A percentile compares a stretch with the other conserved stretches of the same genome.
Evolutionary conservation across 2,329 filamentous ascomycete species (phyloP).

Genomic region (Xylariaceae sp.): DNA sequence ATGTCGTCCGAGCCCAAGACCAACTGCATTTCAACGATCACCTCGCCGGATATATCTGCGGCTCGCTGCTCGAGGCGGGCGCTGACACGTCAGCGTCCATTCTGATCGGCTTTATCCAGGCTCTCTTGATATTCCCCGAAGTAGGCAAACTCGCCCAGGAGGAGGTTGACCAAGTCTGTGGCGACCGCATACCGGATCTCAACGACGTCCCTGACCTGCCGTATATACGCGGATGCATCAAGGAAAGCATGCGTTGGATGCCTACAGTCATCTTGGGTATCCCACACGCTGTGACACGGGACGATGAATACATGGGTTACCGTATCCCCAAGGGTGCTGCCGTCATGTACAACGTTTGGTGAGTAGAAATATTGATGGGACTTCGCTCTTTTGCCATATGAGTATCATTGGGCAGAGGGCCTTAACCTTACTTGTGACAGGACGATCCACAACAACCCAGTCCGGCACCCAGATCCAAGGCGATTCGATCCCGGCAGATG

Average conservation of each 20-base stretch:
- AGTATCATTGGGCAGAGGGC: not conserved
- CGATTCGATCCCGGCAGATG: conserved; percentile 36
- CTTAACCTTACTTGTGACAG: conserved; percentile 17
- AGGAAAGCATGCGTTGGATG: conserved; percentile 42
- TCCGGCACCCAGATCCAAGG: conserved; percentile 34
- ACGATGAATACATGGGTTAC: conserved; percentile 34
- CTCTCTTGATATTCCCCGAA: conserved; percentile 34
- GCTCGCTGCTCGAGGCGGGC: conserved; percentile 28
- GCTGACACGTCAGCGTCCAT: conserved; percentile 35
- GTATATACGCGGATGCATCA: conserved; percentile 35
- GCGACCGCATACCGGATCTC: conserved; percentile 37
- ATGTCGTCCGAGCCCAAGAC: conserved; percentile 27
- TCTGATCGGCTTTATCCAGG: conserved; percentile 35
- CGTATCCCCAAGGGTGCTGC: conserved; percentile 37
- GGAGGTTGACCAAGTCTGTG: conserved; percentile 37
- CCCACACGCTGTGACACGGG: conserved; percentile 32
- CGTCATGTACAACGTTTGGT: conserved; percentile 38
- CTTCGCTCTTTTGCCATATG: not conserved
- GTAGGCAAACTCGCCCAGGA: conserved; percentile 23
- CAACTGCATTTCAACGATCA: conserved; percentile 29
- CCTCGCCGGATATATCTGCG: conserved; percentile 30
- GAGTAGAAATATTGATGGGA: conserved; percentile 3
- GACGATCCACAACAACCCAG: conserved; percentile 41
- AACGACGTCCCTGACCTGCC: conserved; percentile 38
- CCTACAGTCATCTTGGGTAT: conserved; percentile 32